Evolutionary conservation across 345 rosid genomes (phyloP), one percentile per base, ranked within the genome.

Genomic region (Crucihimalaya himalaica): DNA sequence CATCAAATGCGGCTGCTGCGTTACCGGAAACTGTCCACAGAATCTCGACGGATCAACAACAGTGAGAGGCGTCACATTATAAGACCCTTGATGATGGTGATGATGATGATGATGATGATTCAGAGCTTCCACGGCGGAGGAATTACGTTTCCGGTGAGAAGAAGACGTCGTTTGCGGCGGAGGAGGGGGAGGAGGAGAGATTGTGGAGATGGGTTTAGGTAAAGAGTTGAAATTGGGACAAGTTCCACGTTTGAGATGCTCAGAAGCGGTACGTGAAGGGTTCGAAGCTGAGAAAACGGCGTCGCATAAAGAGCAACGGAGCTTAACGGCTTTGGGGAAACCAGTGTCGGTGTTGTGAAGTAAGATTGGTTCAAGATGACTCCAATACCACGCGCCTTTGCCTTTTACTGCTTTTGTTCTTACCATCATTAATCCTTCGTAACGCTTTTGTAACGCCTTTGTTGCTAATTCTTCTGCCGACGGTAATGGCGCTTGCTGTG

Each of bases 331-430:
- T 73, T 93, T 89, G 28, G 99, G 93, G 15, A 92, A 84, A 19
- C 91, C 91, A 43, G 97, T 90, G 59, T 92, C 99, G 69, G 89
- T 72, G 94, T 87, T 86, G 70, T 84, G 95, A 5, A 96, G 81
- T 31, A 96, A 48, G 70, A 92, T 69, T 66, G 99, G 99, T 73
- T 96, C 99, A 40, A 96, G 86, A 78, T 96, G 97, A 57, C 81
- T 86, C 99, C 99, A 96, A 77, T 96, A 96, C 99, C 99, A 96
- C 45, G 98, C 99, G 69, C 99, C 98, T 84, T 96, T 96, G 12
- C 99, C 99, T 75, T 89, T 92, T 18, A 87, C 71, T 20, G 99
- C 98, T 80, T 92, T 96, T 56, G 84, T 87, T 69, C 95, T 88
- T 23, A 92, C 99, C 97, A 75, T 86, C 54, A 84, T 81, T n/a